Percentiles rank a stretch among this genome's conserved stretches.
These are phyloP conservation scores for Pichia eremophila DNA, from an alignment of 805 yeast genomes.

Conservation along the genomic window DNA sequence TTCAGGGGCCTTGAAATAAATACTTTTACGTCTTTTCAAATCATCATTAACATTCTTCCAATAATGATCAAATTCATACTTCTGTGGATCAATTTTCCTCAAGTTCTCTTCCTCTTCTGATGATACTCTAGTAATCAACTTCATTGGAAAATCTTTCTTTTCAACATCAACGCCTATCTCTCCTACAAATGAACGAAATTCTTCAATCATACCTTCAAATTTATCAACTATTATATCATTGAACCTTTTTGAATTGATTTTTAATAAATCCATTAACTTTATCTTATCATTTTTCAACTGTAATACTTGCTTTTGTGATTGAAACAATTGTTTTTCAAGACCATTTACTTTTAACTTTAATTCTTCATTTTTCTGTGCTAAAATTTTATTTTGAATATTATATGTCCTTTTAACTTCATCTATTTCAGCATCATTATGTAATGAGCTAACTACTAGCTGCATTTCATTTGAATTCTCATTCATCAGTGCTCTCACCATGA, in stretches of 20 bases:
- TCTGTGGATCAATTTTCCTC: neutral
- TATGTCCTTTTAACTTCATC: conserved; percentile 21
- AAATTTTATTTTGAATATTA: conserved; percentile 41
- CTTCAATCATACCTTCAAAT: conserved; percentile 10
- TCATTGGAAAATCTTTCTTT: neutral
- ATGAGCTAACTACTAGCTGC: neutral
- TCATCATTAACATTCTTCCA: conserved; percentile 7
- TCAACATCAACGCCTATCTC: conserved; percentile 9
- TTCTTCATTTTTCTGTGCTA: conserved; percentile 50
- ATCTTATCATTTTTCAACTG: conserved; percentile 17
- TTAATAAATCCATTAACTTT: conserved; percentile 10
- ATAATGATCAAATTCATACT: conserved; percentile 4
- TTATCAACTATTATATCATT: conserved; percentile 8
- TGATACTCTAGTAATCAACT: neutral
- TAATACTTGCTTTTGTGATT: conserved; percentile 19
- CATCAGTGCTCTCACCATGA: neutral
- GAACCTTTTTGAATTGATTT: conserved; percentile 4
- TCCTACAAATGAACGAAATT: conserved; percentile 6
- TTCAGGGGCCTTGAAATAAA: conserved; percentile 20
- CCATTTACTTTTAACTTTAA: conserved; percentile 42
- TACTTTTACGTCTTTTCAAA: conserved; percentile 36
- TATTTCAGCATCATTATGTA: conserved; percentile 7
- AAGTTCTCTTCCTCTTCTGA: neutral
- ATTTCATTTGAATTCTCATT: neutral
- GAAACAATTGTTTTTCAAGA: conserved; percentile 38